Conservation (phyloP, 768 basidiomycete species). For the Dioszegia aurantiaca region DNA sequence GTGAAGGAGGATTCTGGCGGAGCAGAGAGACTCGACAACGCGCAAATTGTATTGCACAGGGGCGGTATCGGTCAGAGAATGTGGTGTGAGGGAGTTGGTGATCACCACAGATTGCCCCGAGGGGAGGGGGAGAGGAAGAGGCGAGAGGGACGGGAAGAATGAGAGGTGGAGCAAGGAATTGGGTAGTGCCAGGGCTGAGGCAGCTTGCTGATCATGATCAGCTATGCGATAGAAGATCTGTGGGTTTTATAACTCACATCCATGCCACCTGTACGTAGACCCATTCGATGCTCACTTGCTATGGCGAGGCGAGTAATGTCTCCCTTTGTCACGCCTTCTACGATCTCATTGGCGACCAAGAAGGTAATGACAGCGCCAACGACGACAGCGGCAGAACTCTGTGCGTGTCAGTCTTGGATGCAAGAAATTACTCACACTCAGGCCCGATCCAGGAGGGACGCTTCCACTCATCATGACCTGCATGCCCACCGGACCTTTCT, state of each 20-base stretch:
- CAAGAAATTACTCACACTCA: conserved; percentile 64
- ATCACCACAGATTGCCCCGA: conserved; percentile 64
- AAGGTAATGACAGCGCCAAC: conserved; percentile 81
- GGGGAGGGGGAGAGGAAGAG: conserved; percentile 67
- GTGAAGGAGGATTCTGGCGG: conserved; percentile 69
- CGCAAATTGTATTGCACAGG: conserved; percentile 81
- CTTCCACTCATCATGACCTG: conserved; percentile 75
- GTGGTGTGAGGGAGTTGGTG: conserved; percentile 78
- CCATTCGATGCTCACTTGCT: conserved; percentile 79
- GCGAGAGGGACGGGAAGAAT: conserved; percentile 72
- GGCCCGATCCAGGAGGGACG: conserved; percentile 79
- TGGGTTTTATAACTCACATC: conserved; percentile 54
- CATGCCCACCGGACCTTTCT: conserved; percentile 59
- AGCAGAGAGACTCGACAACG: conserved; percentile 83
- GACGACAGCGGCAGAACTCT: conserved; percentile 70
- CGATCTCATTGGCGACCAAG: conserved; percentile 70
- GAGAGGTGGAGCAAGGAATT: conserved; percentile 73
- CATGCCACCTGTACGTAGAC: conserved; percentile 61
- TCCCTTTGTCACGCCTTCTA: conserved; percentile 61
- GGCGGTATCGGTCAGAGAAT: conserved; percentile 74
- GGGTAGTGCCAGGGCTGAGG: conserved; percentile 72
- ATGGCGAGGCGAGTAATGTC: conserved; percentile 74
- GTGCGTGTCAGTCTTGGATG: not conserved
- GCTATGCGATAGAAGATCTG: not conserved
- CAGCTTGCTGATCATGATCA: conserved; percentile 56